These are phyloP conservation scores for Leccinum fallax DNA, from an alignment of 1,284 basidiomycete species.

Conservation along the genomic window DNA sequence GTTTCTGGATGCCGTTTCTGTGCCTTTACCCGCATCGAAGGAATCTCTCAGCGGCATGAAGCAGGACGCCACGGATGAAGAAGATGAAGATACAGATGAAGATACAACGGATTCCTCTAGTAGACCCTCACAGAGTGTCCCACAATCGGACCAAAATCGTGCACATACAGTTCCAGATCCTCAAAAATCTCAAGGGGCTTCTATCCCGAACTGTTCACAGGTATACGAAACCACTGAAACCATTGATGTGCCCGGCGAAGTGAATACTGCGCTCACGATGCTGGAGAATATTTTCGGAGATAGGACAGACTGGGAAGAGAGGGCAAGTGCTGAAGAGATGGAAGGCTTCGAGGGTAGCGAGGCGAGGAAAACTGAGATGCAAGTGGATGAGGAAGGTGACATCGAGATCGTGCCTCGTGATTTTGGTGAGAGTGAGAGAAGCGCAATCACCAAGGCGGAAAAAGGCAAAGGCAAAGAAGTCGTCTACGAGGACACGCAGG, in stretches of 20 bases:
- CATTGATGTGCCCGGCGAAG: conserved; percentile 48
- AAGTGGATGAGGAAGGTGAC: conserved; percentile 3
- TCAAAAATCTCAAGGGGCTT: background rate
- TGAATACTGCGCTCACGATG: conserved; percentile 48
- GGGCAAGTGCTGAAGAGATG: conserved; percentile 58
- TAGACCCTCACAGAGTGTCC: background rate
- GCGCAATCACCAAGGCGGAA: background rate
- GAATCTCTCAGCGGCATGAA: background rate
- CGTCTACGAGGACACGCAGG: conserved; percentile 11
- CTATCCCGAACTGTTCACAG: background rate
- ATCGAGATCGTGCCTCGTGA: conserved; percentile 20
- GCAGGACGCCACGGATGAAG: conserved; percentile 5
- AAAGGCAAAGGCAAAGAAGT: conserved; percentile 8
- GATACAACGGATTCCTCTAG: background rate
- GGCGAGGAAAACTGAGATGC: conserved; percentile 1
- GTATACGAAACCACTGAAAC: conserved; percentile 13
- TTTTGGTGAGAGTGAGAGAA: background rate
- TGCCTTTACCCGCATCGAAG: conserved; percentile 22
- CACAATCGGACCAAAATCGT: background rate
- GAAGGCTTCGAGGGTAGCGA: conserved; percentile 39
- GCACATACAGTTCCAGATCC: background rate
- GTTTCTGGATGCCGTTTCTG: conserved; percentile 50
- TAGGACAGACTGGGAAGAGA: conserved; percentile 50
- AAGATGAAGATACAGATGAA: conserved; percentile 1
- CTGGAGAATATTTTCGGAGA: conserved; percentile 55